Evolutionary conservation across 73 alveolate genomes (phyloP), one percentile per base, ranked within the genome.

Genomic region (Stentor roeselii): DNA sequence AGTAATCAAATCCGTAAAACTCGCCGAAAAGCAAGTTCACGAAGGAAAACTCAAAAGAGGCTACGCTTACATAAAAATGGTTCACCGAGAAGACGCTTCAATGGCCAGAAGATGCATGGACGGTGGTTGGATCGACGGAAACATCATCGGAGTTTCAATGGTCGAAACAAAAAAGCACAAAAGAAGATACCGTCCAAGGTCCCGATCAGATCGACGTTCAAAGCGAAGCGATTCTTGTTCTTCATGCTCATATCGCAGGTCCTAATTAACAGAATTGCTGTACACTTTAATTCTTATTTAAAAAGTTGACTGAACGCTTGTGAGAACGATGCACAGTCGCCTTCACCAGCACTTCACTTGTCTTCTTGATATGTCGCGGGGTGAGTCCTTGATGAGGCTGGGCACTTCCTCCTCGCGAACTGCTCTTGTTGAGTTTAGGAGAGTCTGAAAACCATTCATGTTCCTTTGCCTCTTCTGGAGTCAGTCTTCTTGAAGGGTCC

Each of bases 391-490:
- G 80, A 67, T 67, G 80, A 1, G 80, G 80, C 41, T 67, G 80
- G 21, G 80, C 80, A 2, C 80, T 67, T 36, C 80, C 80, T 67
- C 80, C 80, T 2, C 80, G 75, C 83, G 42, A 61, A 59, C 39
- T 85, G 78, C 4, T 76, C 40, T 3, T 42, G 67, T 67, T 67
- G 27, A 32, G 80, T 67, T 67, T 67, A 27, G 21, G 27, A 14
- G 37, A 83, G 34, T 82, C 88, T 11, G 36, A 4, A 30, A 82
- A 60, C 83, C 82, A 82, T 60, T 60, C 86, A 60, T 82, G 88
- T 27, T 30, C 21, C 61, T 60, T 31, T 3, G 88, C 88, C 14
- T 60, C 83, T 3, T 59, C 0, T 27, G 88, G 83, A 21, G 58
- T 82, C 39, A 82, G 4, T 82, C 88, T 27, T 60, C 27, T 82